Conservation (phyloP, 1,139 yeast genomes). For the Kurtzmaniella natalensis region DNA sequence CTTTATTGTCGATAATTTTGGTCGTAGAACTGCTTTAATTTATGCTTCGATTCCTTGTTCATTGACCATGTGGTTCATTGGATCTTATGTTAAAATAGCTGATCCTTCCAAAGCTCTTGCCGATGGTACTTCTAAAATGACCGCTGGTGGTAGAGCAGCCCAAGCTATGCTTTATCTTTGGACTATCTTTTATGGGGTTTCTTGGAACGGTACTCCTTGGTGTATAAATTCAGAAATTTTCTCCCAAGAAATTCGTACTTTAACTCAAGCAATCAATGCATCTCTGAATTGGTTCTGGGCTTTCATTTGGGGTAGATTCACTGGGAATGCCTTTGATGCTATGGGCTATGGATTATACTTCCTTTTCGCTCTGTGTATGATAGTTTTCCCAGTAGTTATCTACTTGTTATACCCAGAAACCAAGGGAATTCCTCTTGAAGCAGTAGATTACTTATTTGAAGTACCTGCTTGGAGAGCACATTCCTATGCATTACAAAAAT, state of each 20-base stretch:
- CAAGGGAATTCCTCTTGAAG: conserved; percentile 40
- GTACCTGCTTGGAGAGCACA: conserved; percentile 30
- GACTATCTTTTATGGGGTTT: conserved; percentile 39
- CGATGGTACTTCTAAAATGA: conserved; percentile 15
- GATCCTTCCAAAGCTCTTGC: conserved; percentile 30
- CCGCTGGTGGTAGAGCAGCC: conserved; percentile 45
- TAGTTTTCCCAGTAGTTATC: conserved; percentile 29
- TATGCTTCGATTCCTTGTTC: conserved; percentile 42
- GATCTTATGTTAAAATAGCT: conserved; percentile 42
- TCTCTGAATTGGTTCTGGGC: conserved; percentile 49
- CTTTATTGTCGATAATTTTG: conserved; percentile 42
- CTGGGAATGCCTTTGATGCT: conserved; percentile 37
- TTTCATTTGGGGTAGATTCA: conserved; percentile 43
- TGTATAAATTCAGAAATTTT: conserved; percentile 45
- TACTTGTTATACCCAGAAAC: conserved; percentile 43
- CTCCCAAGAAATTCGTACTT: conserved; percentile 37
- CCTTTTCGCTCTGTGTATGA: conserved; percentile 36
- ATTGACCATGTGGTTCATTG: conserved; percentile 46
- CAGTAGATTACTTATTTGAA: conserved; percentile 38
- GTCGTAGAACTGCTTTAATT: conserved; percentile 44
- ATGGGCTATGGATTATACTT: conserved; percentile 44
- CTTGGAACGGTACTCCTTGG: conserved; percentile 50
- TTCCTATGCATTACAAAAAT: conserved; percentile 18
- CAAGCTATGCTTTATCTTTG: conserved; percentile 45
- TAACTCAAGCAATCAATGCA: conserved; percentile 42